Evolutionary conservation across 192 early-diverging fungal genomes (phyloP).

Genomic region (Glomus cerebriforme): DNA sequence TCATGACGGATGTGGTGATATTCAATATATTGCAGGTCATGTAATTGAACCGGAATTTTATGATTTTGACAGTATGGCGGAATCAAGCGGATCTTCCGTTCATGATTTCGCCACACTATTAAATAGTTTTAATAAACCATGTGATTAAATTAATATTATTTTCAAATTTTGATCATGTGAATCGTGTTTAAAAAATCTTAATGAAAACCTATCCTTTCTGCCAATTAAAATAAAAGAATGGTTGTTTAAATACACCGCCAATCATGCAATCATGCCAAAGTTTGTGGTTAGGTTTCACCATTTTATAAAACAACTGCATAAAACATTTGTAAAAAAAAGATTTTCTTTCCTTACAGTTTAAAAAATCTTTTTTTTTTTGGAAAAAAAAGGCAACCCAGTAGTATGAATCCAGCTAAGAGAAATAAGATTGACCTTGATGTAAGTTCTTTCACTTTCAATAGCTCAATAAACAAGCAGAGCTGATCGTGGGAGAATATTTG

Average conservation of each 20-base stretch:
- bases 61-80: background rate
- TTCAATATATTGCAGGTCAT: background rate
- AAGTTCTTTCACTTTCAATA: background rate
- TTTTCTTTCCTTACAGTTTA: no score
- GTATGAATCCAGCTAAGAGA: slow-evolving; percentile 18
- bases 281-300: no score
- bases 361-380: no score
- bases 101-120: background rate
- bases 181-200: no score
- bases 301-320: no score
- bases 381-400: background rate
- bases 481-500: background rate
- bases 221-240: no score
- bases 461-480: background rate
- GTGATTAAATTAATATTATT: no score
- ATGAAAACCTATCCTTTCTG: no score
- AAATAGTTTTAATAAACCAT: background rate
- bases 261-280: no score
- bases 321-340: no score
- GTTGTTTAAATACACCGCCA: no score
- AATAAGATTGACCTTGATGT: slow-evolving; percentile 33
- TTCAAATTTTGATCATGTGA: no score
- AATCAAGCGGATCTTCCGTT: background rate
- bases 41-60: background rate
- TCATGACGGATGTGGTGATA: background rate